A percentile compares a stretch with the other conserved stretches of the same genome.
Conservation (phyloP, 441 rosid species). For the Gossypium aridum region DNA sequence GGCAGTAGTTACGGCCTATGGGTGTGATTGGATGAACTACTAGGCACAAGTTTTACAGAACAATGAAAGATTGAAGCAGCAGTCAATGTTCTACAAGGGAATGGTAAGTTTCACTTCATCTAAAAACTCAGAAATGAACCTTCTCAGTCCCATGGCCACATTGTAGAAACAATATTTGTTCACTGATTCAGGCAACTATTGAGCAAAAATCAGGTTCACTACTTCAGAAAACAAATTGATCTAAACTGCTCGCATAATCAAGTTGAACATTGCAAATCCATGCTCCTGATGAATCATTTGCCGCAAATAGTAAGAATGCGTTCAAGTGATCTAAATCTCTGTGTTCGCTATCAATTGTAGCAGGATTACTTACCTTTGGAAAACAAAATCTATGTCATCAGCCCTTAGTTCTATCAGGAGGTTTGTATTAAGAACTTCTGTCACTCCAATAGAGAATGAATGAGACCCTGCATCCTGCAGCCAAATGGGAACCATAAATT, state of each 20-base stretch:
- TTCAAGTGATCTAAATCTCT: background rate
- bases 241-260: background rate
- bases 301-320: background rate
- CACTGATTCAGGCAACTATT: background rate
- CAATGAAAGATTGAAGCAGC: background rate
- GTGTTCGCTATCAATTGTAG: background rate
- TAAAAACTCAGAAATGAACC: background rate
- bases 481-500: slow-evolving; percentile 7
- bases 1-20: background rate
- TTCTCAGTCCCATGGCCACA: background rate
- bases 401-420: slow-evolving; percentile 70
- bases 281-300: background rate
- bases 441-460: slow-evolving; percentile 88
- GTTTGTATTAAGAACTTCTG: slow-evolving; percentile 84
- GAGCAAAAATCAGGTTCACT: background rate
- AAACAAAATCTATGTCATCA: slow-evolving; percentile 95
- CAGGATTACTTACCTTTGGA: slow-evolving; percentile 49
- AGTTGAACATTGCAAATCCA: background rate
- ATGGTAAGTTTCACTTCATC: background rate
- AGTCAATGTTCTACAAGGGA: background rate
- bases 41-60: background rate
- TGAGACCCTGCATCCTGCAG: slow-evolving; percentile 76
- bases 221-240: background rate
- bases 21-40: background rate
- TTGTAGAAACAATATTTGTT: background rate